A percentile compares a stretch with the other conserved stretches of the same genome.
Conservation (phyloP, 441 rosid genomes). For the Corymbia calophylla region DNA sequence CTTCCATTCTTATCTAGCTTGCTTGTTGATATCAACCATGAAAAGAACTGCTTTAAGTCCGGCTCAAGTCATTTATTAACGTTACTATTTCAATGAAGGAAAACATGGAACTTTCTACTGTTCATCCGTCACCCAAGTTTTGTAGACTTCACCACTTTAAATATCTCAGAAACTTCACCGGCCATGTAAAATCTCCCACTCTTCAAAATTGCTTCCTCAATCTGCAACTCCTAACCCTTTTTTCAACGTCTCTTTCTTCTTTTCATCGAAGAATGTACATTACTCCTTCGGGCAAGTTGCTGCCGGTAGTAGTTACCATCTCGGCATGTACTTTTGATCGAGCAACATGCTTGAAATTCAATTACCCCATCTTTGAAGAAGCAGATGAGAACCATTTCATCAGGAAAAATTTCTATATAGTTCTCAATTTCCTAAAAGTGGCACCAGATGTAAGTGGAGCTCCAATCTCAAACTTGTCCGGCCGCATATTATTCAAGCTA, state of each 20-base stretch:
- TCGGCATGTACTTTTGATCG: neutral
- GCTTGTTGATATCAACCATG: neutral
- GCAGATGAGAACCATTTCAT: neutral
- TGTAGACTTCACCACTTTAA: neutral
- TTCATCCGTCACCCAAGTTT: neutral
- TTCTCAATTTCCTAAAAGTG: constrained; percentile 39
- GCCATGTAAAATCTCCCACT: neutral
- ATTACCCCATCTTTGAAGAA: constrained; percentile 13
- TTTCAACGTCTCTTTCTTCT: neutral
- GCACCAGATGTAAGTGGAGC: constrained; percentile 32
- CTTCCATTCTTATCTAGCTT: neutral
- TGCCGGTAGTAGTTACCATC: neutral
- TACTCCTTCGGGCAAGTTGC: neutral
- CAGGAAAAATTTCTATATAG: constrained; percentile 1
- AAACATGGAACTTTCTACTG: neutral
- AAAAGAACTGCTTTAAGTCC: neutral
- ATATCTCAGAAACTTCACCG: neutral
- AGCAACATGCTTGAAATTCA: constrained; percentile 16
- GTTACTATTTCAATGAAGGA: neutral
- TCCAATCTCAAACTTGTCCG: constrained; percentile 9
- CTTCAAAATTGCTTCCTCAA: neutral
- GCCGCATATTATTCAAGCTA: constrained; percentile 40
- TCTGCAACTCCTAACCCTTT: neutral
- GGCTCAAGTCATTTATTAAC: neutral
- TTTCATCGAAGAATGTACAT: neutral